Evolutionary conservation across 176 grass and related monocot species (phyloP).

Genomic region (Carex myosuroides): DNA sequence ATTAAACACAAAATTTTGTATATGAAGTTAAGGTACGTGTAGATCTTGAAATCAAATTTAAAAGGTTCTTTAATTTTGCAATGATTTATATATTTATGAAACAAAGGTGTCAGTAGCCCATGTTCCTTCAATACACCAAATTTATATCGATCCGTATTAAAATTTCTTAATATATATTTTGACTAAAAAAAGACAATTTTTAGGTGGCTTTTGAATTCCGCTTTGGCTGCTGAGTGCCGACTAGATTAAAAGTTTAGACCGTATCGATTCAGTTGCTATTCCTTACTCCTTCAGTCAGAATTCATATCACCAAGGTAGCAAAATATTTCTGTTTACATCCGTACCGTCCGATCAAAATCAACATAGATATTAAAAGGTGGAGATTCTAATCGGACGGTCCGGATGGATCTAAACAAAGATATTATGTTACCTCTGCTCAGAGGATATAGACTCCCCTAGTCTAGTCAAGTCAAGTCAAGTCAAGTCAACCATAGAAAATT

Average conservation of each 20-base stretch:
- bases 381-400: too few species aligned
- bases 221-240: neutral
- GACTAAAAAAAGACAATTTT: neutral
- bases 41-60: neutral
- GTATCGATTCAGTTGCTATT: too few species aligned
- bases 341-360: too few species aligned
- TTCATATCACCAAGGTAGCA: too few species aligned
- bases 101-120: neutral
- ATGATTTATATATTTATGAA: neutral
- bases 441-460: too few species aligned
- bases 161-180: neutral
- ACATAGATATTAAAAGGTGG: too few species aligned
- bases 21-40: neutral
- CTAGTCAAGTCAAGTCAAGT: too few species aligned
- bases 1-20: neutral
- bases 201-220: neutral
- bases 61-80: neutral
- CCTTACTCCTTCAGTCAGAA: too few species aligned
- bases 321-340: too few species aligned
- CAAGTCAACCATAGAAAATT: too few species aligned
- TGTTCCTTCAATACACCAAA: neutral
- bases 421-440: too few species aligned
- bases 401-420: too few species aligned
- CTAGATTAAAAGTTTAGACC: neutral
- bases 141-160: neutral